Conservation (phyloP, 768 basidiomycete genomes). For the Lactifluus pinguis region DNA sequence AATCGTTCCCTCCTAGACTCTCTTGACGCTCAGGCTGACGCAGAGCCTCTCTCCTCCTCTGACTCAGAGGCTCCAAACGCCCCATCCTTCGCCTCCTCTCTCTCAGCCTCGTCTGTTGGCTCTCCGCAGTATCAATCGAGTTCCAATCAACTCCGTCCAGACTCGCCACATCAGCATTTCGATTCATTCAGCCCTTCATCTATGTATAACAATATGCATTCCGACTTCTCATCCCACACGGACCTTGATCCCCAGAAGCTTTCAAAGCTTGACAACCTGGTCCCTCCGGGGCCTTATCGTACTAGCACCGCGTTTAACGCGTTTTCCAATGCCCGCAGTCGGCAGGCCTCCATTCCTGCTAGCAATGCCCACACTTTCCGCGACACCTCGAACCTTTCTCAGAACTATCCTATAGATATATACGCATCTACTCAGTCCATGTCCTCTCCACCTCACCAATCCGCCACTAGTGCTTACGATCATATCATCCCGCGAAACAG, state of each 20-base stretch:
- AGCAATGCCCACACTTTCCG: slow-evolving; percentile 15
- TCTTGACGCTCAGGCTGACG: slow-evolving; percentile 76
- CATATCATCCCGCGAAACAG: slow-evolving; percentile 9
- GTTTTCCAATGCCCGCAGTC: slow-evolving; percentile 16
- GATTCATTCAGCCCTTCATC: slow-evolving; percentile 27
- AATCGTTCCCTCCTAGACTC: slow-evolving; percentile 79
- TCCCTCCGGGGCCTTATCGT: slow-evolving; percentile 20
- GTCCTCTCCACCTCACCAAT: slow-evolving; percentile 17
- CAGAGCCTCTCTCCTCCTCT: slow-evolving; percentile 52
- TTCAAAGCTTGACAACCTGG: slow-evolving; percentile 16
- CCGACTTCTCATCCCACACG: slow-evolving; percentile 9
- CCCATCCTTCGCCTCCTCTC: slow-evolving; percentile 39
- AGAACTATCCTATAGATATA: slow-evolving; percentile 18
- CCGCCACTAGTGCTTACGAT: slow-evolving; percentile 16
- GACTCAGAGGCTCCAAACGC: slow-evolving; percentile 39
- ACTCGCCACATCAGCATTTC: slow-evolving; percentile 42
- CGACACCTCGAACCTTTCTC: slow-evolving; percentile 21
- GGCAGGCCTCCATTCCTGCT: slow-evolving; percentile 16
- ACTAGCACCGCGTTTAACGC: slow-evolving; percentile 20
- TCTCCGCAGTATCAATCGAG: slow-evolving; percentile 45
- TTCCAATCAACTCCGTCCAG: slow-evolving; percentile 43
- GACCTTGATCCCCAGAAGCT: slow-evolving; percentile 18
- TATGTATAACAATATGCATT: slow-evolving; percentile 25
- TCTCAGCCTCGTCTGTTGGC: slow-evolving; percentile 39
- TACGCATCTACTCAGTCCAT: slow-evolving; percentile 17